A percentile compares a stretch with the other conserved stretches of the same genome.
phyloP scores from a whole-genome alignment of 192 early-diverging fungal genomes.

The Martensiomyces pterosporus region DNA sequence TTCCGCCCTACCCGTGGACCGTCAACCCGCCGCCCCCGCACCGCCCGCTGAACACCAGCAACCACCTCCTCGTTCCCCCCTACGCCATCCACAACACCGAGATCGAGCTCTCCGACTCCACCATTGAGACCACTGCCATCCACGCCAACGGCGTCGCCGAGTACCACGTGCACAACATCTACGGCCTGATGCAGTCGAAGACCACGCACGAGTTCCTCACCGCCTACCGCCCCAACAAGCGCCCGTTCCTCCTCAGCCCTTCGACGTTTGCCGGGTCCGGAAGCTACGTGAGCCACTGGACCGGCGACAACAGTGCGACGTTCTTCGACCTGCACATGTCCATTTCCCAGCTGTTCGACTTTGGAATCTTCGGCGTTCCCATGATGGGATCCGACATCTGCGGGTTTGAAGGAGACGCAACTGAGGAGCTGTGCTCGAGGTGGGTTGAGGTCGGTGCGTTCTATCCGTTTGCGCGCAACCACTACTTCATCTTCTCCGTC shows the following conservation, averaged over 20 bases:
- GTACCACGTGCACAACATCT: constrained; percentile 59
- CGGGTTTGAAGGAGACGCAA: constrained; percentile 58
- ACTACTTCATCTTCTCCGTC: constrained; percentile 49
- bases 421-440: constrained; percentile 61
- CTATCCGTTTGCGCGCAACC: constrained; percentile 62
- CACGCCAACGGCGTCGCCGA: constrained; percentile 51
- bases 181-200: constrained; percentile 57
- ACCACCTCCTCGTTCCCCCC: constrained; percentile 40
- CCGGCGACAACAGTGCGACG: constrained; percentile 59
- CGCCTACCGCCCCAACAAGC: constrained; percentile 35
- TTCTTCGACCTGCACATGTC: constrained; percentile 59
- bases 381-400: constrained; percentile 70
- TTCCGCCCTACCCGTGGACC: constrained; percentile 15
- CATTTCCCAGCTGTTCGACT: constrained; percentile 56
- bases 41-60: constrained; percentile 38
- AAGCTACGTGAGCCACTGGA: constrained; percentile 29
- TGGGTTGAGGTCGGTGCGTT: constrained; percentile 65
- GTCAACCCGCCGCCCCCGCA: constrained; percentile 2
- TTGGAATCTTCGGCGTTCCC: constrained; percentile 69
- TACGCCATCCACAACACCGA: constrained; percentile 52
- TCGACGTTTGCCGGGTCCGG: constrained; percentile 66
- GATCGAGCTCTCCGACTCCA: constrained; percentile 45
- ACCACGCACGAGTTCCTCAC: constrained; percentile 46
- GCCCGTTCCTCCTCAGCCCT: constrained; percentile 61
- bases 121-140: constrained; percentile 48